These are phyloP conservation scores for Penicillium sp. DNA, from an alignment of 2,329 filamentous ascomycete genomes.

Conservation along the genomic window DNA sequence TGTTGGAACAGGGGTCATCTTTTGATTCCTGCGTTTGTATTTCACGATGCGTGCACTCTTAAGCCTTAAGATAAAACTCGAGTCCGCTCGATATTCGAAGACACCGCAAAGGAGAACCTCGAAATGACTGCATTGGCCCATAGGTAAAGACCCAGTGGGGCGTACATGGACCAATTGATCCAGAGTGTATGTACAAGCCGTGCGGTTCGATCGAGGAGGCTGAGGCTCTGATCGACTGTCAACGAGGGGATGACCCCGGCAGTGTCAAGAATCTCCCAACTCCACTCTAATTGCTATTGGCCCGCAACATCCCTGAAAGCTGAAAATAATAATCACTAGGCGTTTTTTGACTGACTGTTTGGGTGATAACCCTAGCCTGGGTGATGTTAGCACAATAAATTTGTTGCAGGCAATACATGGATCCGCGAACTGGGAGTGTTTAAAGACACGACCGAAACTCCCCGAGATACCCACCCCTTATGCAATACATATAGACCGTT, in stretches of 20 bases:
- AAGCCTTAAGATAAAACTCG: neutral
- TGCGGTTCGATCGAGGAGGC: neutral
- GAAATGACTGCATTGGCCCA: neutral
- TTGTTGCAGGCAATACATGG: neutral
- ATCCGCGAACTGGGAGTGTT: neutral
- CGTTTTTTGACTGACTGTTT: neutral
- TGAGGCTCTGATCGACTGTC: slow-evolving; percentile 10
- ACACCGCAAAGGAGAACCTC: neutral
- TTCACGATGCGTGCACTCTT: neutral
- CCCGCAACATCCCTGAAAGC: neutral
- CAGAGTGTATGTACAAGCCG: too few relatives aligned
- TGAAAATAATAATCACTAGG: slow-evolving; percentile 1
- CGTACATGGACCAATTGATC: too few relatives aligned
- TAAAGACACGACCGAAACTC: slow-evolving; percentile 1
- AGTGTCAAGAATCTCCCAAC: neutral
- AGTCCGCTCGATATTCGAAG: neutral
- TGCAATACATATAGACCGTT: neutral
- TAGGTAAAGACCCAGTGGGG: slow-evolving; percentile 1
- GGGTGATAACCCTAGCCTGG: neutral
- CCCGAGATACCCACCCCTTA: slow-evolving; percentile 1
- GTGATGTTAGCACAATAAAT: neutral
- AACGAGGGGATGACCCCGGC: neutral
- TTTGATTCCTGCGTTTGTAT: neutral
- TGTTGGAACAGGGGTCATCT: neutral
- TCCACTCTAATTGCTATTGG: neutral